Percentiles rank a stretch among this genome's conserved stretches.
phyloP scores from a whole-genome alignment of 2,329 filamentous ascomycete genomes.

The Nemania abortiva region DNA sequence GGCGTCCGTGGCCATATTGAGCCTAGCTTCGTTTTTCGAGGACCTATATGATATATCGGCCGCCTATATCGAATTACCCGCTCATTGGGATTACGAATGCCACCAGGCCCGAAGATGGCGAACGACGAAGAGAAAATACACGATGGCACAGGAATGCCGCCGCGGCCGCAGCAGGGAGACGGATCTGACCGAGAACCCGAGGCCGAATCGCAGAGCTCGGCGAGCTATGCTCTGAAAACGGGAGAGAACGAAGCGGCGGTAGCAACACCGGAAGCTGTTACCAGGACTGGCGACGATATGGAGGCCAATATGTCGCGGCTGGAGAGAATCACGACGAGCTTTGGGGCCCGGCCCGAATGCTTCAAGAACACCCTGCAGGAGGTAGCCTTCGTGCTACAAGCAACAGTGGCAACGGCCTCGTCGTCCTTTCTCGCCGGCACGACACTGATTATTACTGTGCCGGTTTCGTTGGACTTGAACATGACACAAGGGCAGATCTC shows the following conservation, averaged over 20 bases:
- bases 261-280: neutral
- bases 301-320: slow-evolving; percentile 41
- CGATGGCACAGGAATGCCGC: slow-evolving; percentile 35
- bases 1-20: neutral
- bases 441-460: slow-evolving; percentile 71
- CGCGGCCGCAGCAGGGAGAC: slow-evolving; percentile 12
- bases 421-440: slow-evolving; percentile 70
- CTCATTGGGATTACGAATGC: neutral
- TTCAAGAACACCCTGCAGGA: slow-evolving; percentile 74
- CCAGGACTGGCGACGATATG: slow-evolving; percentile 22
- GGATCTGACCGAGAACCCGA: slow-evolving; percentile 12
- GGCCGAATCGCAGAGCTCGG: slow-evolving; percentile 30
- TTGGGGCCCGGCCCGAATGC: slow-evolving; percentile 64
- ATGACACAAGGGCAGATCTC: slow-evolving; percentile 76
- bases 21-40: neutral
- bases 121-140: slow-evolving; percentile 23
- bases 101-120: slow-evolving; percentile 25
- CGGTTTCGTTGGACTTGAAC: slow-evolving; percentile 68
- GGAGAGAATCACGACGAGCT: slow-evolving; percentile 43
- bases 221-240: slow-evolving; percentile 27
- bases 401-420: slow-evolving; percentile 75
- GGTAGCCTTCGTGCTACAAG: slow-evolving; percentile 73
- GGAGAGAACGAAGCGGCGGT: slow-evolving; percentile 5
- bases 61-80: neutral
- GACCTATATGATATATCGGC: too few species aligned